Conservation (phyloP, 768 basidiomycete genomes). For the Pleurotus tuber-regium region DNA sequence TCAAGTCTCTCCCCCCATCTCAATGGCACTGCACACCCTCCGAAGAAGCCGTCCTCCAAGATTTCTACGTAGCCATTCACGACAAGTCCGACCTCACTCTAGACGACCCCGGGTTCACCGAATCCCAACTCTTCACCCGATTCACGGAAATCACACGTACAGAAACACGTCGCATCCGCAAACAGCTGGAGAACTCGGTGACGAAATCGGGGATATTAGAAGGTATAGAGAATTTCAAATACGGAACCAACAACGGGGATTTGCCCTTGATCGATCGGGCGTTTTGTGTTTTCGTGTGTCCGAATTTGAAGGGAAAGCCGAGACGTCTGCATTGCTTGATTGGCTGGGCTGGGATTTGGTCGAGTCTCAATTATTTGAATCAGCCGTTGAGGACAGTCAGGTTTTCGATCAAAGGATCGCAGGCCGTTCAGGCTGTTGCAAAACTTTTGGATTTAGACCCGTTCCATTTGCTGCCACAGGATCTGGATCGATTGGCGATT, state of each 20-base stretch:
- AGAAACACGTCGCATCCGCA: constrained; percentile 1
- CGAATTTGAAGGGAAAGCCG: constrained; percentile 7
- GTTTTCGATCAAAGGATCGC: constrained; percentile 1
- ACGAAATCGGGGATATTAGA: constrained; percentile 3
- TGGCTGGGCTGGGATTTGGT: constrained; percentile 7
- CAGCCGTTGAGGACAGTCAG: neutral
- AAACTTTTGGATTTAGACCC: constrained; percentile 4
- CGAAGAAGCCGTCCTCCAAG: constrained; percentile 5
- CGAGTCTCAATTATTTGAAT: constrained; percentile 6
- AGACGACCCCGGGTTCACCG: constrained; percentile 2
- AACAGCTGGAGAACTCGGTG: constrained; percentile 1
- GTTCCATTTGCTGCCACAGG: neutral
- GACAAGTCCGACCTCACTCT: constrained; percentile 3
- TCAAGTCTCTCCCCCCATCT: constrained; percentile 2
- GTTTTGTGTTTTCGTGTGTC: constrained; percentile 5
- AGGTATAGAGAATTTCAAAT: too few relatives aligned
- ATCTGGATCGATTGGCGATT: constrained; percentile 3
- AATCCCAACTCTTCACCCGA: constrained; percentile 1
- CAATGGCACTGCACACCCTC: constrained; percentile 7
- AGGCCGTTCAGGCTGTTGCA: constrained; percentile 3
- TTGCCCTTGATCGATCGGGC: neutral
- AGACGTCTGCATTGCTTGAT: constrained; percentile 6
- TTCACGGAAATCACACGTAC: neutral
- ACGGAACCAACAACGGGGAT: neutral
- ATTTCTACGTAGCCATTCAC: constrained; percentile 5